Base-by-base conservation (phyloP, 805 yeast genomes). In the Candida parachauliodes region DNA sequence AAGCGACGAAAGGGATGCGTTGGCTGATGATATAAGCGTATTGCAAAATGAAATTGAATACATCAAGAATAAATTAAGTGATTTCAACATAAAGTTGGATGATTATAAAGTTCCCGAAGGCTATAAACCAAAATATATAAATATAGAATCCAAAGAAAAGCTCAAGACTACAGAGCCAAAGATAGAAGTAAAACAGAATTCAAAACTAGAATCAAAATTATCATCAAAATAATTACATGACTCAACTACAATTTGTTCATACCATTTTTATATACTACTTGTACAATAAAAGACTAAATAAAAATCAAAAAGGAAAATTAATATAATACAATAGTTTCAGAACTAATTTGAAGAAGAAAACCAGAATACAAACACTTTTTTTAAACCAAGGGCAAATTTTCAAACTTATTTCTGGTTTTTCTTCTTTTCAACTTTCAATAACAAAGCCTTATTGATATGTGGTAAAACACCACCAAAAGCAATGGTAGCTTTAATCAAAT, bases 381-480 rank as follows among this genome's bases (percentile, higher is more conserved):
- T 12, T 5, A 27, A 15, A 17, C 15, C 5, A 18, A 29, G 32
- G 10, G 7, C n/a, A 27, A 27, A 11, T 5, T 7, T 11, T 27
- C n/a, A 5, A 17, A 23, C 14, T 24, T 36, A 42, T 24, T 39
- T 36, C 33, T 42, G 51, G 26, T 29, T 29, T 53, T 71, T 70
- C 50, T 70, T 70, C 68, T 78, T 77, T 59, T 82, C 89, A 37
- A 81, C 87, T 69, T 85, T 83, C 57, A 85, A 76, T 50, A 84
- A 69, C 54, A 84, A 71, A 40, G 87, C 88, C 62, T 83, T 81
- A 69, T 87, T 86, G 58, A 87, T 86, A 61, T 88, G 95, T 39
- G 98, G 98, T 62, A 91, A 73, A 39, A 91, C 98, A 81, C 98
- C 98, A 74, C 98, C 98, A 52, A 83, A 88, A 28, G 97, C 96